A percentile compares a stretch with the other conserved stretches of the same genome.
Conservation (phyloP, 2,329 filamentous ascomycete species). For the Neonectria ditissima region DNA sequence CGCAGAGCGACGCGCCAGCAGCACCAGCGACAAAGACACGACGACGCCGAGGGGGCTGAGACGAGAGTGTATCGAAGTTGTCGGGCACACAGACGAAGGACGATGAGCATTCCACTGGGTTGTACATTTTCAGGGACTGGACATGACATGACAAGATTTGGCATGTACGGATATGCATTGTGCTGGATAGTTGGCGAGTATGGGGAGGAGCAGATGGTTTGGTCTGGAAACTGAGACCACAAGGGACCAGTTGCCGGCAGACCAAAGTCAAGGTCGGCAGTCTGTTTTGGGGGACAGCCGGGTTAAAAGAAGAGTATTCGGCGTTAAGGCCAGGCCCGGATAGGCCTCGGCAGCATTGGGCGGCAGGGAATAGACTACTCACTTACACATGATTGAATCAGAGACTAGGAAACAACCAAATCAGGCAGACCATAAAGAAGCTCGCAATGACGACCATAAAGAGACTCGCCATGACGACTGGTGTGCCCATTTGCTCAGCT, state of each 20-base stretch:
- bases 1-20: slow-evolving; percentile 45
- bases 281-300: slow-evolving; percentile 21
- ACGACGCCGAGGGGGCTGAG: slow-evolving; percentile 38
- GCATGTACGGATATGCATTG: slow-evolving; percentile 15
- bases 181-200: slow-evolving; percentile 20
- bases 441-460: not conserved
- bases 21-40: slow-evolving; percentile 48
- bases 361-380: slow-evolving; percentile 34
- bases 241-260: not conserved
- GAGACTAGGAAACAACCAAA: slow-evolving; percentile 10
- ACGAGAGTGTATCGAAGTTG: not conserved
- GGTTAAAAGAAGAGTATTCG: slow-evolving; percentile 37
- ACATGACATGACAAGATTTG: slow-evolving; percentile 18
- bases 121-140: slow-evolving; percentile 16
- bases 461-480: not conserved
- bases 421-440: not conserved
- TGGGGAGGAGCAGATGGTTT: slow-evolving; percentile 17
- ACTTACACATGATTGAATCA: slow-evolving; percentile 19
- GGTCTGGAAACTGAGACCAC: not conserved
- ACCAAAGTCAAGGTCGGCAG: slow-evolving; percentile 9
- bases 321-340: slow-evolving; percentile 38
- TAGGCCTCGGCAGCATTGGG: slow-evolving; percentile 33
- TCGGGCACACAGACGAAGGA: not conserved
- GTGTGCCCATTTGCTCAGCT: not conserved
- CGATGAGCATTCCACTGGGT: slow-evolving; percentile 6